A percentile compares a stretch with the other conserved stretches of the same genome.
Conservation (phyloP, 208 protist species). For the Leishmania braziliensis region DNA sequence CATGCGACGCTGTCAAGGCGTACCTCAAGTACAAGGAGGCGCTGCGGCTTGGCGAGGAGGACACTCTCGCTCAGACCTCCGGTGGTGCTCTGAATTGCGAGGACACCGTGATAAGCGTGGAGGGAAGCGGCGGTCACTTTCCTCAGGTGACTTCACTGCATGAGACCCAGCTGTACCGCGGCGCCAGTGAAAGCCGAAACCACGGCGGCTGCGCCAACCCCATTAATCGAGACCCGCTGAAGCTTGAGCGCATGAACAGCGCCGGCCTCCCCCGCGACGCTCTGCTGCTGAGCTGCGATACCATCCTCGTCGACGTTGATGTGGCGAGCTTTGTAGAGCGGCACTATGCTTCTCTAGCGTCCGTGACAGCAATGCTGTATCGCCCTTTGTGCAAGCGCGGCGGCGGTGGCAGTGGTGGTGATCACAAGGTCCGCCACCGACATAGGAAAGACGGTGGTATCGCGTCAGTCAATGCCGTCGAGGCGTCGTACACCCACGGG, state of each 20-base stretch:
- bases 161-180: constrained; percentile 1
- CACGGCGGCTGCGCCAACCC: background rate
- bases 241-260: constrained; percentile 40
- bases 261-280: constrained; percentile 62
- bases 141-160: background rate
- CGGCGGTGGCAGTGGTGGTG: background rate
- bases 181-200: background rate
- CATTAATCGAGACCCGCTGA: constrained; percentile 37
- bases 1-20: constrained; percentile 73
- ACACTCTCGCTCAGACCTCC: constrained; percentile 5
- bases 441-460: constrained; percentile 21
- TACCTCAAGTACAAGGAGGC: constrained; percentile 77
- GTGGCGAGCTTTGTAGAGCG: constrained; percentile 67
- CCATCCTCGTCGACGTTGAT: constrained; percentile 76
- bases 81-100: constrained; percentile 11
- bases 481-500: constrained; percentile 45
- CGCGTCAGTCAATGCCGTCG: constrained; percentile 7
- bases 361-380: constrained; percentile 69
- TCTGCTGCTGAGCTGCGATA: constrained; percentile 81
- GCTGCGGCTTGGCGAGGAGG: constrained; percentile 45
- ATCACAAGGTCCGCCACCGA: constrained; percentile 4
- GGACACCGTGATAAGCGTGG: constrained; percentile 3
- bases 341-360: constrained; percentile 76
- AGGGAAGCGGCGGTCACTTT: constrained; percentile 4
- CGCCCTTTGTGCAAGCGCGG: constrained; percentile 45